Conservation (phyloP, 2,329 filamentous ascomycete genomes). For the Byssoonygena ceratinophila region DNA sequence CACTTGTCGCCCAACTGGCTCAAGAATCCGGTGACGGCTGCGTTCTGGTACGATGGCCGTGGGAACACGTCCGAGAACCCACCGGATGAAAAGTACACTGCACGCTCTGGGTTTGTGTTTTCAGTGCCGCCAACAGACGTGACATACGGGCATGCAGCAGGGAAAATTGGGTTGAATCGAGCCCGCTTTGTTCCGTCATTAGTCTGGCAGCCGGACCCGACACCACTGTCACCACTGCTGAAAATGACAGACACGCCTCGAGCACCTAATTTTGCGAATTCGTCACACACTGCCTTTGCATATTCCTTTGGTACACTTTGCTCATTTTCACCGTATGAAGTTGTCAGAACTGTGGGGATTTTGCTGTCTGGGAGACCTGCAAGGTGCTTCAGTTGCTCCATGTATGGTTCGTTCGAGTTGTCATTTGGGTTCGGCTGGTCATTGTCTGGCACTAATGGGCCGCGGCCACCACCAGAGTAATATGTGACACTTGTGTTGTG, state of each 20-base stretch:
- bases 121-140: slow-evolving; percentile 53
- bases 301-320: slow-evolving; percentile 51
- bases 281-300: slow-evolving; percentile 50
- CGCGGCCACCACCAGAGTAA: slow-evolving; percentile 51
- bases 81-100: slow-evolving; percentile 42
- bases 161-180: slow-evolving; percentile 46
- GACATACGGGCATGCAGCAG: slow-evolving; percentile 51
- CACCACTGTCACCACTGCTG: slow-evolving; percentile 53
- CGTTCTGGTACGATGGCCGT: slow-evolving; percentile 40
- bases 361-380: slow-evolving; percentile 43
- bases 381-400: slow-evolving; percentile 53
- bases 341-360: slow-evolving; percentile 54
- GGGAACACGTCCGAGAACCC: slow-evolving; percentile 42
- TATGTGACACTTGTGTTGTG: slow-evolving; percentile 43
- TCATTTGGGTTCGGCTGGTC: slow-evolving; percentile 30
- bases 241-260: slow-evolving; percentile 59
- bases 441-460: slow-evolving; percentile 42
- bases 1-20: slow-evolving; percentile 31
- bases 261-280: slow-evolving; percentile 54
- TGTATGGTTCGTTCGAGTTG: slow-evolving; percentile 55
- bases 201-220: slow-evolving; percentile 44
- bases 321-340: slow-evolving; percentile 63
- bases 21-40: slow-evolving; percentile 38
- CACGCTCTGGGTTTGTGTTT: slow-evolving; percentile 38
- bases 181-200: slow-evolving; percentile 47